Base-by-base conservation (phyloP, 495 filamentous ascomycete genomes). In the Lepidopterella palustris region DNA sequence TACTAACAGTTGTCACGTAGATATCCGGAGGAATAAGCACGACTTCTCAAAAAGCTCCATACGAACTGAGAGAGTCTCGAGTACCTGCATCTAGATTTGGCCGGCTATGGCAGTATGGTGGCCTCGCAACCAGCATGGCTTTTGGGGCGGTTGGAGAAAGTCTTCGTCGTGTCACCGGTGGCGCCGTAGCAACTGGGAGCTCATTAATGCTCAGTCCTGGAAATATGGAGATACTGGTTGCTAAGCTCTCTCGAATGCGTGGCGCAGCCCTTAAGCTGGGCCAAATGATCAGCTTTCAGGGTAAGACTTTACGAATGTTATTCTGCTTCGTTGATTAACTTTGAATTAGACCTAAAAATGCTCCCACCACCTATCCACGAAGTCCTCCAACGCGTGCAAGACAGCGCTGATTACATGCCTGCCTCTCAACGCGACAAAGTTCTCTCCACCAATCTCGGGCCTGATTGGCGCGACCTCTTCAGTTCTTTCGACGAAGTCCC, bases 391-490 rank as follows among this genome's bases (percentile, higher is more conserved):
- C 85, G 93, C 0, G 95, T 98, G 0, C 93, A 98, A 71, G 95
- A 98, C 72, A 87, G 88, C 49, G 93, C 93, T 23, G 93, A 98
- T 71, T 98, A 97, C 75, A 98, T 98, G 93, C 93, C 93, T 0
- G 80, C 87, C 24, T 92, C 84, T 58, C 93, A 98, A 70, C 87
- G 92, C 5, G 83, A 98, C 70, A 81, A 84, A 58, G 93, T 97
- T 8, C 77, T 98, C 0, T 66, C 77, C 0, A 74, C 79, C 5
- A 95, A 92, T 67, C 82, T 98, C 3, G 95, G 95, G 4, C 66
- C 83, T 0, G 80, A 92, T 51, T 98, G 93, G 93, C 81, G 91
- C 21, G 82, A 88, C 10, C 74, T 97, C 2, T 98, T 92, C 68
- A 76, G 73, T 10, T 82, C 84, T 0, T 98, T 98, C 67, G 85